Conservation (phyloP, 441 rosid genomes). For the Adansonia gregorii region DNA sequence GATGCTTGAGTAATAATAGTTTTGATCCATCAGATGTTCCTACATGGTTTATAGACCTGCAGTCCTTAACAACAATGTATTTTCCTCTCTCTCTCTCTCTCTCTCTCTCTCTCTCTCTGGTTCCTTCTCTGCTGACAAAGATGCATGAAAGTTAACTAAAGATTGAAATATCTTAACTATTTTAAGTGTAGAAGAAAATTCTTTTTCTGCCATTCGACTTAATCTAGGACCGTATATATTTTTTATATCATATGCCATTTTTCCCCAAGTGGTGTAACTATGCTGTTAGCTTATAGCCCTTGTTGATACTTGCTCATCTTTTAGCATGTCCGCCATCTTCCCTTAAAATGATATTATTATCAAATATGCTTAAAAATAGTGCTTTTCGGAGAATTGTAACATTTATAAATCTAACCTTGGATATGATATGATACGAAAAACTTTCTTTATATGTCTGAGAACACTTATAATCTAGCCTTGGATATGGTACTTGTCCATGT, state of each 20-base stretch:
- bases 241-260: too few relatives aligned
- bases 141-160: neutral
- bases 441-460: too few relatives aligned
- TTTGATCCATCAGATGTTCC: conserved; percentile 54
- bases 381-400: neutral
- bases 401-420: neutral
- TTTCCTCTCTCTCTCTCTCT: conserved; percentile 30
- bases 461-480: neutral
- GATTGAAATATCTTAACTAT: neutral
- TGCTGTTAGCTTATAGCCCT: too few relatives aligned
- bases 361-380: neutral
- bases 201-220: neutral
- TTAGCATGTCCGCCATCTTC: neutral
- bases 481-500: too few relatives aligned
- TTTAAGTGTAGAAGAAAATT: neutral
- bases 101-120: neutral
- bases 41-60: conserved; percentile 51
- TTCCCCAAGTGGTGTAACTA: too few relatives aligned
- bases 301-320: too few relatives aligned
- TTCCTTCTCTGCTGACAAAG: neutral
- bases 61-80: conserved; percentile 69
- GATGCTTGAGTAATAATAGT: conserved; percentile 82
- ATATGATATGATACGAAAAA: too few relatives aligned
- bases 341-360: neutral
- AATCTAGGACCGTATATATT: too few relatives aligned